These are phyloP conservation scores for Phenoliferia sp. DNA, from an alignment of 1,284 basidiomycete genomes.

Conservation along the genomic window DNA sequence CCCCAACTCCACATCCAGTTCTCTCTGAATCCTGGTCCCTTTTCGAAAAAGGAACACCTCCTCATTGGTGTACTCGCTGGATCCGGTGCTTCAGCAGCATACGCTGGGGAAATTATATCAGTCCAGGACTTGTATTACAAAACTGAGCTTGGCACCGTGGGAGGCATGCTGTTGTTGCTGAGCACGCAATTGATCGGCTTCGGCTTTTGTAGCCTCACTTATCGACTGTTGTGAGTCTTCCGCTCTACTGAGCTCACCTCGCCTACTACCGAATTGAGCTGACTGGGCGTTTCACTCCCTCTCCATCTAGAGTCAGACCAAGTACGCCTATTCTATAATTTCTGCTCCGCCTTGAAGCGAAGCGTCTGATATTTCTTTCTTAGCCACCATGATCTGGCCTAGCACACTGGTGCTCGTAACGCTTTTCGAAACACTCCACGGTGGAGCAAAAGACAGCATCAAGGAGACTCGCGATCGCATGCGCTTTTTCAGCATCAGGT, in stretches of 20 bases:
- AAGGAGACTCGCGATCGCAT: slow-evolving; percentile 29
- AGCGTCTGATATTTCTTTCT: no score
- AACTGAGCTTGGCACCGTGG: slow-evolving; percentile 36
- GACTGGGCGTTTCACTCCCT: no score
- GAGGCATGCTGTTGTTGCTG: slow-evolving; percentile 47
- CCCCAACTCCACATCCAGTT: not conserved
- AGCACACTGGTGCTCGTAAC: slow-evolving; percentile 41
- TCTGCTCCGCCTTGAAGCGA: no score
- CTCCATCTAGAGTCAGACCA: no score
- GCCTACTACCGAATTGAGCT: no score
- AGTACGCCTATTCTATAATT: no score
- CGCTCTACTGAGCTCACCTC: not conserved
- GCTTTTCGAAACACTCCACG: slow-evolving; percentile 42
- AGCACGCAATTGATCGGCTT: slow-evolving; percentile 54
- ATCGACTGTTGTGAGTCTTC: slow-evolving; percentile 28
- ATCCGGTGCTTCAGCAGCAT: slow-evolving; percentile 34
- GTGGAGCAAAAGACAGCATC: slow-evolving; percentile 35
- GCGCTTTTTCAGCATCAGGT: slow-evolving; percentile 31
- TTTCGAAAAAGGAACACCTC: slow-evolving; percentile 48
- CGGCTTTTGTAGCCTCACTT: slow-evolving; percentile 48
- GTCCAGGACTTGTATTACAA: slow-evolving; percentile 41
- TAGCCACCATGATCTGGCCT: slow-evolving; percentile 41
- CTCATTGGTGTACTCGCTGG: slow-evolving; percentile 34
- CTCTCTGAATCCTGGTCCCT: slow-evolving; percentile 49
- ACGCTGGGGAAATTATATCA: slow-evolving; percentile 40